Evolutionary conservation across 768 basidiomycete genomes (phyloP).

Genomic region (Mycena amicta): DNA sequence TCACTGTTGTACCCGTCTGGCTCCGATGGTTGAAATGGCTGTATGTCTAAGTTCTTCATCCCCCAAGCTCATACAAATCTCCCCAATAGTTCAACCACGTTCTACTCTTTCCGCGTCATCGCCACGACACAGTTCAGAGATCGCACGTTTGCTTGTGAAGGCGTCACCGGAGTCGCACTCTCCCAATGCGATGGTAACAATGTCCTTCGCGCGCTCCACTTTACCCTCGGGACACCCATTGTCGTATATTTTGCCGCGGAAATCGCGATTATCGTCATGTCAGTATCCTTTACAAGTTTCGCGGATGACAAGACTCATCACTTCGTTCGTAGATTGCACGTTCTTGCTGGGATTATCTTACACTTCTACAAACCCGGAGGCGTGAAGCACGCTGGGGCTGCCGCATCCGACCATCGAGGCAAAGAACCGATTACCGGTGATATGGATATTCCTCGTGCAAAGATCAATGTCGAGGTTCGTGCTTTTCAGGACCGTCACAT

Average conservation of each 20-base stretch:
- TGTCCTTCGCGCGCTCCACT: conserved; percentile 36
- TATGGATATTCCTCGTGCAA: conserved; percentile 20
- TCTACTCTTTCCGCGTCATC: conserved; percentile 40
- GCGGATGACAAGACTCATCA: neutral
- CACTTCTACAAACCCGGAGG: conserved; percentile 23
- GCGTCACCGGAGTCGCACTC: conserved; percentile 28
- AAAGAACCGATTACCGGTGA: conserved; percentile 20
- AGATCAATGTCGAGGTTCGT: conserved; percentile 20
- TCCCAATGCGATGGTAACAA: conserved; percentile 37
- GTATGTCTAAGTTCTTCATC: neutral
- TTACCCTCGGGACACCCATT: conserved; percentile 28
- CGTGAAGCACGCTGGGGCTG: conserved; percentile 16
- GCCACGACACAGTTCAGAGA: conserved; percentile 41
- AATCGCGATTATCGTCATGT: conserved; percentile 33
- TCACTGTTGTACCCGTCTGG: conserved; percentile 33
- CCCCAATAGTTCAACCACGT: conserved; percentile 33
- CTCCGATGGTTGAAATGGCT: conserved; percentile 43
- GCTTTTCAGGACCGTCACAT: neutral
- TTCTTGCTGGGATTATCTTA: conserved; percentile 27
- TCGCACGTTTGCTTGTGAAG: conserved; percentile 33
- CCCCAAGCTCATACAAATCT: neutral
- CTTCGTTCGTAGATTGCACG: conserved; percentile 8
- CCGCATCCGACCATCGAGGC: conserved; percentile 5
- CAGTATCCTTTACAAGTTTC: conserved; percentile 2
- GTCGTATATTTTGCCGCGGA: conserved; percentile 25